Evolutionary conservation across 2,329 filamentous ascomycete species (phyloP).

Genomic region (Aspergillus transmontanensis): DNA sequence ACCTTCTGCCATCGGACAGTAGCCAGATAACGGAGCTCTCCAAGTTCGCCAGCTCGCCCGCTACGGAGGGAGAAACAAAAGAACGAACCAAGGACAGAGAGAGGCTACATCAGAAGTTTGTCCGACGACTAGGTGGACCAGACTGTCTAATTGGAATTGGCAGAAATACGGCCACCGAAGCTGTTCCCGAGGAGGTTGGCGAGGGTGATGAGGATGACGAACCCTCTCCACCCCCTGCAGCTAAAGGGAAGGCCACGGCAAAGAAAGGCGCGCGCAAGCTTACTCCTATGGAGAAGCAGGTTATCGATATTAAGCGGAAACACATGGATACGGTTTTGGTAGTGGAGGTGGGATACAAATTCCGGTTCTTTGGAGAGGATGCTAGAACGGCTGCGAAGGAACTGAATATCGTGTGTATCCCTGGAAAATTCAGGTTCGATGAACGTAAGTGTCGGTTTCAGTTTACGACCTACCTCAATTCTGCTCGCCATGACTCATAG

Average conservation of each 20-base stretch:
- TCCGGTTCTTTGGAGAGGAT: slow-evolving; percentile 95
- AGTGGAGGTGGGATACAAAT: slow-evolving; percentile 97
- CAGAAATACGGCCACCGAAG: slow-evolving; percentile 59
- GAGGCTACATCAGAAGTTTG: slow-evolving; percentile 78
- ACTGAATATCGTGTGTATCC: slow-evolving; percentile 93
- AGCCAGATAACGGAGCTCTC: slow-evolving; percentile 60
- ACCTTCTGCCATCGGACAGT: slow-evolving; percentile 37
- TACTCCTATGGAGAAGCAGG: slow-evolving; percentile 91
- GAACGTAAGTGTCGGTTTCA: slow-evolving; percentile 63
- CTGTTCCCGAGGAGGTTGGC: slow-evolving; percentile 60
- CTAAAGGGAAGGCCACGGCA: slow-evolving; percentile 50
- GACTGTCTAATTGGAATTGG: slow-evolving; percentile 75
- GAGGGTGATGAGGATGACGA: slow-evolving; percentile 59
- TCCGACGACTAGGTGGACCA: slow-evolving; percentile 84
- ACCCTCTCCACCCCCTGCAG: slow-evolving; percentile 45
- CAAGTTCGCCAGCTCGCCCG: slow-evolving; percentile 58
- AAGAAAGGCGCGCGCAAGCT: slow-evolving; percentile 83
- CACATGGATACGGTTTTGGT: slow-evolving; percentile 88
- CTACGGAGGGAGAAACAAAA: slow-evolving; percentile 51
- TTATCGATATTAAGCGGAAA: slow-evolving; percentile 89
- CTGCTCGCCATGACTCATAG: background rate
- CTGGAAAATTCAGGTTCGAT: slow-evolving; percentile 91
- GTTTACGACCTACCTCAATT: background rate
- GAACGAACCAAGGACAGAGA: slow-evolving; percentile 62
- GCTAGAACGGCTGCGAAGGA: slow-evolving; percentile 86